Base-by-base conservation (phyloP, 2,329 filamentous ascomycete genomes). In the Sphaerulina populicola region DNA sequence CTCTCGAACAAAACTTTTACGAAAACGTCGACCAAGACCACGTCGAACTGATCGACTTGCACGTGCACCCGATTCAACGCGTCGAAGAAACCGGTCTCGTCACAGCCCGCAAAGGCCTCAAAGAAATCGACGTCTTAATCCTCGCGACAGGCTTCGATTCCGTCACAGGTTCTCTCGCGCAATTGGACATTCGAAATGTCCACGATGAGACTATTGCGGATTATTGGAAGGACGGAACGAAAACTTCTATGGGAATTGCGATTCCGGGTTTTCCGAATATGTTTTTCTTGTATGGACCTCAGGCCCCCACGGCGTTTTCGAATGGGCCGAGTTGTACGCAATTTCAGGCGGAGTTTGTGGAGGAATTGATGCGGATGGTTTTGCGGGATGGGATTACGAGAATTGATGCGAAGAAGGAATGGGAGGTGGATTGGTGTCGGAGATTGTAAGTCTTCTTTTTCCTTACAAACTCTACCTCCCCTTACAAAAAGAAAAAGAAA, bases 101-200 rank as follows among this genome's bases (percentile, higher is more conserved):
- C 5, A 71, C 69, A 0, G 53, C 63, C 1, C 68, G 72, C n/a
- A n/a, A n/a, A 39, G 71, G 70, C n/a, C 54, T 68, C 9, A 65
- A 67, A 35, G 70, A 73, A 42, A 69, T 73, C 38, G 72, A 74
- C 42, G 63, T 73, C 14, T 68, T 74, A 43, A 57, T 64, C 11
- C 62, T 73, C 8, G 72, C 72, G 2, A 74, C 72, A 4, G 72
- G 72, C 14, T 74, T 74, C 52, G 72, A 74, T 49, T 57, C 57
- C 23, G 59, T 65, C 9, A 66, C 64, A 1, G 71, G 71, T 9
- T 63, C 63, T 6, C 61, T 71, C 21, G 55, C 57, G 2, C 63
- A 68, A 29, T 63, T 72, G 44, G 61, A 68, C 31, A 68, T 72
- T 46, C 57, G 57, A 3, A 64, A 64, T 36, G 58, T 49, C 11